Evolutionary conservation across 805 yeast genomes (phyloP), one percentile per base, ranked within the genome.

Genomic region (Teunomyces funiuensis): DNA sequence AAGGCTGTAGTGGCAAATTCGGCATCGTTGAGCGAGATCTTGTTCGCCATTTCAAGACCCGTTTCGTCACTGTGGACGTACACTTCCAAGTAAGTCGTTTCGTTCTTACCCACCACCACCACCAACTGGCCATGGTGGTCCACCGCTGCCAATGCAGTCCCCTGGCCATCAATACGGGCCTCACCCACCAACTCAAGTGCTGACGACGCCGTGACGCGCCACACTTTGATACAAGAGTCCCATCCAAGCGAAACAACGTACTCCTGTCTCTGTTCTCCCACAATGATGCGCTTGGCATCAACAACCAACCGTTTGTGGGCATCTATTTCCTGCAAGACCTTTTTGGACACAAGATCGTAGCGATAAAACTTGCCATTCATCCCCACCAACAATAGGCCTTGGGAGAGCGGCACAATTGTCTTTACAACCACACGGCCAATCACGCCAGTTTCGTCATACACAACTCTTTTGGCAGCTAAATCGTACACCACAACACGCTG

Each of bases 1-100:
- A 86, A 86, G 0, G 82, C 74, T 50, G 78, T 75, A 15, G 79
- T 73, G 5, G 83, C 73, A 48, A 84, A 86, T 51, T 84, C 85
- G 0, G 93, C 83, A 55, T 82, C 89, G 57, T 83, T 85, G 36
- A 85, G 61, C 0, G 91, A 82, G 5, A 85, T 55, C 46, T 72
- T 71, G 37, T 65, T 66, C 13, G 26, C 26, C 14, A 67, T 37
- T 16, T 5, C 36, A 11, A 47, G 20, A 10, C 19, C 25, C 6
- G 15, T 15, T 10, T 18, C 33, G 5, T 22, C 9, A 8, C 37
- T 28, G 19, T 51, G 39, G 9, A 20, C 19, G 39, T 73, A 69
- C n/a, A 78, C 70, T 2, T 77, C 71, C 28, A 85, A 43, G 42
- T 77, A 68, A 0, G 91, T 80, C 28, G 77, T 74, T 22, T 85